Evolutionary conservation across 164 flowering plant genomes (phyloP).

Genomic region (Liriodendron chinense): DNA sequence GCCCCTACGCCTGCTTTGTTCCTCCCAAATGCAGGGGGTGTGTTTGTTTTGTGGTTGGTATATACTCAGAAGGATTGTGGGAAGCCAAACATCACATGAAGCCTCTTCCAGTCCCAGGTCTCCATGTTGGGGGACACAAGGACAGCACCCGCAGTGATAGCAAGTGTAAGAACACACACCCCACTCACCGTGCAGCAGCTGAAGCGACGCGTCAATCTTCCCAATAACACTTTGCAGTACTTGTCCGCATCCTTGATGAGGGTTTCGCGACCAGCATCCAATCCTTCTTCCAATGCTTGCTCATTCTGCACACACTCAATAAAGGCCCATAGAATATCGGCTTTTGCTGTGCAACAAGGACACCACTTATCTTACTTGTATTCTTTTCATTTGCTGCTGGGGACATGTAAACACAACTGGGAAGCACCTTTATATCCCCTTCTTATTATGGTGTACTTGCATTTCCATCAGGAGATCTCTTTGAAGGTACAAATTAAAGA

Average conservation of each 20-base stretch:
- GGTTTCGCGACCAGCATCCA: constrained; percentile 30
- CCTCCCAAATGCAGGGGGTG: not conserved
- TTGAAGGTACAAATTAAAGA: too few species aligned
- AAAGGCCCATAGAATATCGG: not conserved
- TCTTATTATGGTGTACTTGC: too few species aligned
- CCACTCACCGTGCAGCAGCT: constrained; percentile 69
- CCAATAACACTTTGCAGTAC: constrained; percentile 55
- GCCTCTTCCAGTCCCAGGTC: constrained; percentile 50
- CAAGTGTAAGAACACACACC: constrained; percentile 29
- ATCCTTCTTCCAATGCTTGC: constrained; percentile 42
- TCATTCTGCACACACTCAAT: constrained; percentile 48
- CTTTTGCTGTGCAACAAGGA: not conserved
- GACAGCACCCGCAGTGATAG: constrained; percentile 50
- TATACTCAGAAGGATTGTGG: constrained; percentile 21
- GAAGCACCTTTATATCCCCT: too few species aligned
- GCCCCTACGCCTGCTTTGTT: not conserved
- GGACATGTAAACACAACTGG: too few species aligned
- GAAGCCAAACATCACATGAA: constrained; percentile 37
- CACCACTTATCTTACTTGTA: too few species aligned
- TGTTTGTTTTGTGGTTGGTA: not conserved
- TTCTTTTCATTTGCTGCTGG: too few species aligned
- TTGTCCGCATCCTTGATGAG: constrained; percentile 67
- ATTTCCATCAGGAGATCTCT: too few species aligned
- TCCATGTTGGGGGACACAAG: constrained; percentile 42
- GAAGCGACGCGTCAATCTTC: constrained; percentile 40